These are phyloP conservation scores for Talaromyces sp. DNA, from an alignment of 2,329 filamentous ascomycete genomes.

Conservation along the genomic window DNA sequence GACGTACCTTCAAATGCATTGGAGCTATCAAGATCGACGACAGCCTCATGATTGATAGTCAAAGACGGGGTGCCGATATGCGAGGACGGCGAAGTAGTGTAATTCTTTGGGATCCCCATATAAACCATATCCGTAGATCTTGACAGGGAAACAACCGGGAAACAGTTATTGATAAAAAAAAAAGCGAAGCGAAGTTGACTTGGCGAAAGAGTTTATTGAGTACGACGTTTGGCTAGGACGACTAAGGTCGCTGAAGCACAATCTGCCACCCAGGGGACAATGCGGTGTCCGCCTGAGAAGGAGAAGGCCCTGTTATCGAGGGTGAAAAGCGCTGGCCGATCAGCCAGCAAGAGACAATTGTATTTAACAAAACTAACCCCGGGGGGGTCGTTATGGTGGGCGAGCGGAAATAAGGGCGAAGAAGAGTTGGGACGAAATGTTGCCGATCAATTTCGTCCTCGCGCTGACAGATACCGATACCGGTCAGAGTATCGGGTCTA, in stretches of 20 bases:
- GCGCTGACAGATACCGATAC: constrained; percentile 77
- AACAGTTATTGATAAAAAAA: constrained; percentile 18
- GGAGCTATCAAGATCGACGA: constrained; percentile 84
- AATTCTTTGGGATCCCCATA: constrained; percentile 71
- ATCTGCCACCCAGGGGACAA: constrained; percentile 96
- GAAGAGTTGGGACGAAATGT: constrained; percentile 82
- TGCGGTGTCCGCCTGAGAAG: constrained; percentile 85
- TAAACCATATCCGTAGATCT: constrained; percentile 69
- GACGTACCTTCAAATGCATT: constrained; percentile 85
- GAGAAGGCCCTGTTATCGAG: constrained; percentile 79
- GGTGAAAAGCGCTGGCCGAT: constrained; percentile 58
- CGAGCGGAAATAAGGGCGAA: constrained; percentile 75
- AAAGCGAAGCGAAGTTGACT: constrained; percentile 16
- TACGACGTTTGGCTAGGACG: constrained; percentile 10
- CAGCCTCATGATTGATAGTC: constrained; percentile 95
- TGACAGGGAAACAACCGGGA: neutral
- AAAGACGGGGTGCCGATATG: constrained; percentile 75
- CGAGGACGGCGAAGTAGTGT: constrained; percentile 73
- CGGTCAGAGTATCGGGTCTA: constrained; percentile 75
- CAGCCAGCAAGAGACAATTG: constrained; percentile 62
- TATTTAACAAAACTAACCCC: constrained; percentile 35
- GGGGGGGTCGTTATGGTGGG: constrained; percentile 78
- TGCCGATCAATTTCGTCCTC: constrained; percentile 60
- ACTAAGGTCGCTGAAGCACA: constrained; percentile 69
- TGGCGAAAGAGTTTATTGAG: neutral